phyloP scores from a whole-genome alignment of 257 asterid genomes.

The Nicotiana noctiflora region DNA sequence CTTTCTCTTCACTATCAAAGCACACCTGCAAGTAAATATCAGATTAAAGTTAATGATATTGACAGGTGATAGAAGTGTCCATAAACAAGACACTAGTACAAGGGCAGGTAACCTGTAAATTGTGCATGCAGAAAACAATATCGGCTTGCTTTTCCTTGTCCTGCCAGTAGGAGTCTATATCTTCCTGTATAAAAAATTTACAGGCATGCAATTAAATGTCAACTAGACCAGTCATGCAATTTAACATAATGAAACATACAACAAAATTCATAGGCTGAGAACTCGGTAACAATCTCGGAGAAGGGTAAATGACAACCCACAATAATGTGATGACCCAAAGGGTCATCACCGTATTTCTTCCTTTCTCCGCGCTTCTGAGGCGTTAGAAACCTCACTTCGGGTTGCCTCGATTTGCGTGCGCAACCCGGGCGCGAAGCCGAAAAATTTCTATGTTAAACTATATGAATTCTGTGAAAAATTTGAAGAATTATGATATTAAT shows the following conservation, averaged over 20 bases:
- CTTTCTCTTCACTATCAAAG: conserved; percentile 85
- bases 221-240: background rate
- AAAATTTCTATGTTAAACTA: too few species aligned
- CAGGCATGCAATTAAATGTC: background rate
- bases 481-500: too few species aligned
- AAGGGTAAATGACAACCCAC: background rate
- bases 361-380: too few species aligned
- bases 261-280: background rate
- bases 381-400: too few species aligned
- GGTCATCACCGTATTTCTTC: too few species aligned
- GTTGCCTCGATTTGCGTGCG: too few species aligned
- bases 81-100: conserved; percentile 8
- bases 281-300: background rate
- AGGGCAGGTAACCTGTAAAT: conserved; percentile 61
- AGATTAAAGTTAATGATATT: background rate
- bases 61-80: background rate
- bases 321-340: too few species aligned
- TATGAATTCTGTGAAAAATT: too few species aligned
- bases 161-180: conserved; percentile 49
- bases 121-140: conserved; percentile 84
- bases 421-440: too few species aligned
- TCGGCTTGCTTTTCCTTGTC: conserved; percentile 78
- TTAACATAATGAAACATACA: background rate
- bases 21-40: conserved; percentile 49
- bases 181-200: conserved; percentile 54